These are phyloP conservation scores for Oehlia diaphana DNA, from an alignment of 192 early-diverging fungal genomes.

Conservation along the genomic window DNA sequence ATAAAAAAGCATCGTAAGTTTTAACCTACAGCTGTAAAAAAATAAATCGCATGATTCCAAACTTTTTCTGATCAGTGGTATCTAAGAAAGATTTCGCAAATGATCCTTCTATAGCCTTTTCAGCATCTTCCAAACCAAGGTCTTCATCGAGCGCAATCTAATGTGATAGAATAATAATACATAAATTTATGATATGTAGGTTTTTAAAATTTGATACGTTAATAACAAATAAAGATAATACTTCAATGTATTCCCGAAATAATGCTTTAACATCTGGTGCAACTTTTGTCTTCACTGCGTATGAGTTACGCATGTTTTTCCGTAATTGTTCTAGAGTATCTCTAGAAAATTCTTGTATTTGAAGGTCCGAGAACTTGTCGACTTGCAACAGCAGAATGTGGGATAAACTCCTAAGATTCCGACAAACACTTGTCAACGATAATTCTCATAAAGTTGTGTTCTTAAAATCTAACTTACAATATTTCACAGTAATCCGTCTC, in stretches of 20 bases:
- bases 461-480: conserved; percentile 7
- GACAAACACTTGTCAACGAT: neutral
- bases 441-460: neutral
- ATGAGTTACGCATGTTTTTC: too few relatives aligned
- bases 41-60: neutral
- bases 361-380: too few relatives aligned
- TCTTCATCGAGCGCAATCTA: conserved; percentile 3
- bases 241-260: too few relatives aligned
- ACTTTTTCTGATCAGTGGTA: neutral
- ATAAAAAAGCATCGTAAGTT: neutral
- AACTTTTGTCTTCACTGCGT: too few relatives aligned
- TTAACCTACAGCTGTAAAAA: conserved; percentile 16
- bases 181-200: too few relatives aligned
- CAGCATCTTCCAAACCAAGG: neutral
- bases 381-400: too few relatives aligned
- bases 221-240: too few relatives aligned
- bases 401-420: too few relatives aligned
- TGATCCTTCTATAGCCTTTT: conserved; percentile 3
- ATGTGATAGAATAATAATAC: neutral
- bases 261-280: too few relatives aligned
- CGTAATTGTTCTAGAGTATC: too few relatives aligned
- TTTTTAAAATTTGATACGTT: too few relatives aligned
- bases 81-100: conserved; percentile 6
- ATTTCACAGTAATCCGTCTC: conserved; percentile 10
- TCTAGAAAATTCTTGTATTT: too few relatives aligned